Percentiles rank a stretch among this genome's conserved stretches.
phyloP scores from a whole-genome alignment of 2,329 filamentous ascomycete genomes.

The Fusarium haematococcum region DNA sequence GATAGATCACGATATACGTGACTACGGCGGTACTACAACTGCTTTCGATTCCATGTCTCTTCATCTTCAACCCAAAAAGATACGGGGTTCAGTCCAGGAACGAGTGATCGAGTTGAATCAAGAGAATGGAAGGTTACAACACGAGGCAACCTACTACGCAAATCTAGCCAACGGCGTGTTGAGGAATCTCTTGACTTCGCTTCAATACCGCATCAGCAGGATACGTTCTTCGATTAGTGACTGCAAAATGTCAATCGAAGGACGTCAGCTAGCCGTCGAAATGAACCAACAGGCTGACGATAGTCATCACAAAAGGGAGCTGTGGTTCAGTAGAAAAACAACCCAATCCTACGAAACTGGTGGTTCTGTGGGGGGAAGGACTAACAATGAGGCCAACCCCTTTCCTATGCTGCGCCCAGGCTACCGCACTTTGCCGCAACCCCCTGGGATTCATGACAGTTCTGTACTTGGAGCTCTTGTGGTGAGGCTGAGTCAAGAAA shows the following conservation, averaged over 20 bases:
- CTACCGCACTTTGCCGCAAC: not conserved
- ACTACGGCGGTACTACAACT: not conserved
- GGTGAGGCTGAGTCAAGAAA: not conserved
- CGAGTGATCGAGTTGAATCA: not conserved
- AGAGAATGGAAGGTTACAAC: not conserved
- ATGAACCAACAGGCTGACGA: not conserved
- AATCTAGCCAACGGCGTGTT: not conserved
- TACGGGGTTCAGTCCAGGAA: not conserved
- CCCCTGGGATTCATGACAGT: not conserved
- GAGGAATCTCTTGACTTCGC: not conserved
- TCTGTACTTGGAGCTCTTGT: not conserved
- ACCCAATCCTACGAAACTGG: not conserved
- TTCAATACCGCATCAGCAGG: not conserved
- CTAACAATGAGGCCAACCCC: not conserved
- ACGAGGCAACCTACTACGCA: not conserved
- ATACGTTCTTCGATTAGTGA: not conserved
- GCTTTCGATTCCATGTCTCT: not conserved
- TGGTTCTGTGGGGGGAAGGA: not conserved
- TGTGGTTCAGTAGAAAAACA: not conserved
- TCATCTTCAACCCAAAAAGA: not conserved
- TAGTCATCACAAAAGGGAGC: not conserved
- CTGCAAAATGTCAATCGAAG: not conserved
- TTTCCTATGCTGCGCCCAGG: not conserved
- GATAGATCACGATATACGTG: not conserved
- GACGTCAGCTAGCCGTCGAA: not conserved